phyloP scores from a whole-genome alignment of 2,329 filamentous ascomycete species.

The Penicillium sp. region DNA sequence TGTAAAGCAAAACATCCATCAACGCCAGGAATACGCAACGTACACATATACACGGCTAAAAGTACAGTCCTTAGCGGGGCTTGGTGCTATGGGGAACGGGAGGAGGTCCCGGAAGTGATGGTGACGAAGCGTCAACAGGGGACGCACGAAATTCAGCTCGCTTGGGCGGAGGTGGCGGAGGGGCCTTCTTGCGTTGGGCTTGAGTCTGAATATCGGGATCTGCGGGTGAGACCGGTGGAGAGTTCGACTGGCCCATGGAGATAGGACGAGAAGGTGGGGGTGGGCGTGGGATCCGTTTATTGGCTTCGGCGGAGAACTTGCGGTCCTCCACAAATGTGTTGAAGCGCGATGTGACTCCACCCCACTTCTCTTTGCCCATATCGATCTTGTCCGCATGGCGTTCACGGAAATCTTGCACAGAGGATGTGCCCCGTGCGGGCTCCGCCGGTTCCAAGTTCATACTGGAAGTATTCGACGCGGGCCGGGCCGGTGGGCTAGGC shows the following conservation, averaged over 20 bases:
- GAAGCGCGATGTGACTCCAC: conserved; percentile 43
- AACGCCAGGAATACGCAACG: background rate
- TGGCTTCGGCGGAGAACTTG: conserved; percentile 29
- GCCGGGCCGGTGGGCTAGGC: conserved; percentile 1
- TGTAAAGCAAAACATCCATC: background rate
- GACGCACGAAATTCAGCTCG: conserved; percentile 50
- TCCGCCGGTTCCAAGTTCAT: conserved; percentile 21
- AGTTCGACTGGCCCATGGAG: conserved; percentile 12
- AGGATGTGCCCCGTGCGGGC: conserved; percentile 14
- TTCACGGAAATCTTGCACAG: conserved; percentile 60
- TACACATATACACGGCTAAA: conserved; percentile 1
- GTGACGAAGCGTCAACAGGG: conserved; percentile 27
- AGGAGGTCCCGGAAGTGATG: conserved; percentile 46
- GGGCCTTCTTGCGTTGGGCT: conserved; percentile 48
- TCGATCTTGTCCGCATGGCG: conserved; percentile 68
- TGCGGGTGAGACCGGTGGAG: conserved; percentile 27
- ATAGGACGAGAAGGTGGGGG: conserved; percentile 23
- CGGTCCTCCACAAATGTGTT: conserved; percentile 49
- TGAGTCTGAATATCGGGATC: conserved; percentile 26
- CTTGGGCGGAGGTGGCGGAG: conserved; percentile 57
- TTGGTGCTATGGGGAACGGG: conserved; percentile 60
- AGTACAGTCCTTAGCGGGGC: conserved; percentile 42
- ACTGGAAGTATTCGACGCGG: conserved; percentile 1
- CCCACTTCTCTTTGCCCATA: conserved; percentile 58
- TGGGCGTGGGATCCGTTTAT: conserved; percentile 29